Conservation (phyloP, 768 basidiomycete genomes). For the Tremella fuciformis region DNA sequence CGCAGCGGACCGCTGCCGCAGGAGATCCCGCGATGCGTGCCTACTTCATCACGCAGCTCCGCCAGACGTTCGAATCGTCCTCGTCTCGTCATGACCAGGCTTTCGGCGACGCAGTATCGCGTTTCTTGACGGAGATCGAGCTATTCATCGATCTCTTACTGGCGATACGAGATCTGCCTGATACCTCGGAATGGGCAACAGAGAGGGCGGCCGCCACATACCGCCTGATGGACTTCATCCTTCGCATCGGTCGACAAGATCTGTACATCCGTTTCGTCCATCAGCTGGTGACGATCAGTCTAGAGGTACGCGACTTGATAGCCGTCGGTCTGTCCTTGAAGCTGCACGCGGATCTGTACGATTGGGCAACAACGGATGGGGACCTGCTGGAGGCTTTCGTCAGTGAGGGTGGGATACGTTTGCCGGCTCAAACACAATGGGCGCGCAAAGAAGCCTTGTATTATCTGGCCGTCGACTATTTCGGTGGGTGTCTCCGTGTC, state of each 20-base stretch:
- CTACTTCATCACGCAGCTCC: constrained; percentile 87
- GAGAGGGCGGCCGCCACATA: constrained; percentile 90
- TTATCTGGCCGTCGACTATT: constrained; percentile 85
- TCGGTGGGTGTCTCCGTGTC: constrained; percentile 59
- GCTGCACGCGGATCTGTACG: constrained; percentile 86
- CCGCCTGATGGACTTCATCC: constrained; percentile 88
- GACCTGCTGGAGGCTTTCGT: constrained; percentile 27
- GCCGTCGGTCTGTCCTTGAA: constrained; percentile 83
- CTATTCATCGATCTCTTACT: constrained; percentile 86
- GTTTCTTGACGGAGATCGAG: constrained; percentile 84
- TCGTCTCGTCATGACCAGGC: constrained; percentile 70
- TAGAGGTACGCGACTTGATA: constrained; percentile 36
- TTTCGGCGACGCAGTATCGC: constrained; percentile 70
- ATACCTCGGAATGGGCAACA: constrained; percentile 89
- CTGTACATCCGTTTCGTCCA: constrained; percentile 96
- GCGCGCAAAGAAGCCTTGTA: constrained; percentile 90
- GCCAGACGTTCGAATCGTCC: constrained; percentile 75
- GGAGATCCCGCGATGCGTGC: constrained; percentile 80
- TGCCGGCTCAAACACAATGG: constrained; percentile 91
- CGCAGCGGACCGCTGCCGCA: constrained; percentile 13
- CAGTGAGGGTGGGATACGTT: constrained; percentile 59
- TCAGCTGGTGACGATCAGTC: constrained; percentile 75
- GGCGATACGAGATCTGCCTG: constrained; percentile 80
- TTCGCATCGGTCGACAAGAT: constrained; percentile 83
- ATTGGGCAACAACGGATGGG: constrained; percentile 63